These are phyloP conservation scores for Orbilia ellipsospora DNA, from an alignment of 2,329 filamentous ascomycete genomes.

Conservation along the genomic window DNA sequence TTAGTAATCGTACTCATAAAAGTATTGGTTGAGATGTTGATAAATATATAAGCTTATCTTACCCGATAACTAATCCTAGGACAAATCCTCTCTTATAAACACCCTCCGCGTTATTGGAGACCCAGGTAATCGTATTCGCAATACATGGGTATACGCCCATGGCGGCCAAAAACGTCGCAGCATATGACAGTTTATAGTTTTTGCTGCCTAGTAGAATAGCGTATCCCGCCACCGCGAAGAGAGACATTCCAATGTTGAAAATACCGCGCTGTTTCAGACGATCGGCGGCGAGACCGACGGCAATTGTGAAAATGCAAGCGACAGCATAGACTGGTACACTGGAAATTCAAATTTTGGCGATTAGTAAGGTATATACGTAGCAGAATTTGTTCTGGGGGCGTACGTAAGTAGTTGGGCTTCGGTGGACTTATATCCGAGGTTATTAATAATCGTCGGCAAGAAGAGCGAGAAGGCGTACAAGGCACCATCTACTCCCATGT, in stretches of 20 bases:
- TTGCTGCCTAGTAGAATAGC: constrained; percentile 77
- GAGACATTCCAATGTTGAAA: constrained; percentile 79
- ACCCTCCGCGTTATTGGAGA: constrained; percentile 87
- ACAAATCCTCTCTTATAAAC: constrained; percentile 92
- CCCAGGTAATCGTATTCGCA: constrained; percentile 87
- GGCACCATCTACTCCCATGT: constrained; percentile 58
- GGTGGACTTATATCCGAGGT: constrained; percentile 69
- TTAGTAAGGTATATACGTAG: background rate
- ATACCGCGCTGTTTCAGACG: constrained; percentile 77
- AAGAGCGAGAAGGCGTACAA: constrained; percentile 69
- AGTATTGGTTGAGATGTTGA: background rate
- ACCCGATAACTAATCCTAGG: constrained; percentile 82
- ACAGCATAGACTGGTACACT: constrained; percentile 74
- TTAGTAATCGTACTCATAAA: background rate
- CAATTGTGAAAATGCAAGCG: constrained; percentile 75
- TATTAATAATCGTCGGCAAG: constrained; percentile 79
- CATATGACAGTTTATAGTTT: constrained; percentile 77
- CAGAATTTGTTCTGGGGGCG: constrained; percentile 63
- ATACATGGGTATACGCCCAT: constrained; percentile 90
- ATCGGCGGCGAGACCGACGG: constrained; percentile 80
- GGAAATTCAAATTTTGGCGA: background rate
- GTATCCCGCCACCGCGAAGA: constrained; percentile 81
- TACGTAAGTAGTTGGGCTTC: constrained; percentile 74
- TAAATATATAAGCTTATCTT: constrained; percentile 46
- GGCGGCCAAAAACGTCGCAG: constrained; percentile 83